These are phyloP conservation scores for Colletotrichum musae DNA, from an alignment of 2,329 filamentous ascomycete genomes.

Conservation along the genomic window DNA sequence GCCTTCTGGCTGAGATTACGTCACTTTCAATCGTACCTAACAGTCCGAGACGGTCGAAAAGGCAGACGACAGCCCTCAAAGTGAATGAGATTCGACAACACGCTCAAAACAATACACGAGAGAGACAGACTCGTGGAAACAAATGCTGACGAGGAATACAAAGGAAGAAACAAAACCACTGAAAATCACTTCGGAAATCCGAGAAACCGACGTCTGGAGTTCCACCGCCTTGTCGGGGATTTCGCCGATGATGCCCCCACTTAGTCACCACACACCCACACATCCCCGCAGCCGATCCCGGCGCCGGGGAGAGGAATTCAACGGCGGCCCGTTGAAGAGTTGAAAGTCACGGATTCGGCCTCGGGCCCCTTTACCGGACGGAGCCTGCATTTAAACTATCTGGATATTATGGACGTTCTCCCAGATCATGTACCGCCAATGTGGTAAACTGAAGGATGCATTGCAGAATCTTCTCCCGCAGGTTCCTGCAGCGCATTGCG, in stretches of 20 bases:
- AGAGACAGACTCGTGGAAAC: too few relatives aligned
- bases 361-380: too few relatives aligned
- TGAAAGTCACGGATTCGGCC: not conserved
- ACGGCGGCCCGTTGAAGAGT: not conserved
- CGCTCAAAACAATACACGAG: too few relatives aligned
- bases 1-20: too few relatives aligned
- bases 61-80: not conserved
- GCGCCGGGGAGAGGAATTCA: slow-evolving; percentile 3
- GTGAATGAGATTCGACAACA: not conserved
- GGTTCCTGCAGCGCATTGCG: not conserved
- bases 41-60: too few relatives aligned
- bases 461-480: not conserved
- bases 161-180: too few relatives aligned
- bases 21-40: too few relatives aligned
- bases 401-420: not conserved
- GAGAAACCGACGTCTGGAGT: slow-evolving; percentile 1
- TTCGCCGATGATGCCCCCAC: too few relatives aligned
- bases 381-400: not conserved
- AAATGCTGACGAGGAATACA: too few relatives aligned
- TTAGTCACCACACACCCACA: not conserved
- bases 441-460: too few relatives aligned
- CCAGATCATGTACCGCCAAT: too few relatives aligned
- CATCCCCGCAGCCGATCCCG: slow-evolving; percentile 29
- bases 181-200: not conserved
- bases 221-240: too few relatives aligned